Evolutionary conservation across 2,329 filamentous ascomycete genomes (phyloP).

Genomic region (Graphilbum ipis-grandicollis): DNA sequence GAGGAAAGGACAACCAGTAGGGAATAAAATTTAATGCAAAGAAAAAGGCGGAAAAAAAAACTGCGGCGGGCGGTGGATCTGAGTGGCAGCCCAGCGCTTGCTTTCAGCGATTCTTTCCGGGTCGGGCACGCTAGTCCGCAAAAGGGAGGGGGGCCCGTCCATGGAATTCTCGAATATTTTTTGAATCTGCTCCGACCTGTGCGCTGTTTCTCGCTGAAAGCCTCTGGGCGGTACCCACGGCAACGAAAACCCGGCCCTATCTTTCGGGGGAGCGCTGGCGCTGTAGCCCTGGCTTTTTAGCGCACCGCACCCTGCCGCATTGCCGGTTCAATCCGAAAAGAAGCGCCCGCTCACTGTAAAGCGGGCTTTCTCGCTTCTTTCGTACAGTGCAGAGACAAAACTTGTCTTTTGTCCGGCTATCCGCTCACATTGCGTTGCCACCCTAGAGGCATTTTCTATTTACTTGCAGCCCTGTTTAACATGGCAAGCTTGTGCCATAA

Average conservation of each 20-base stretch:
- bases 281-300: neutral
- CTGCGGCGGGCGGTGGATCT: constrained; percentile 13
- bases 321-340: neutral
- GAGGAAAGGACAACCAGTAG: neutral
- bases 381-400: no score
- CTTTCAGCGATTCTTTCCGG: constrained; percentile 39
- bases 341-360: neutral
- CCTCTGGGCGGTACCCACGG: neutral
- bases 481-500: no score
- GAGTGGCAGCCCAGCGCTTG: constrained; percentile 5
- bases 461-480: no score
- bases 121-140: constrained; percentile 11
- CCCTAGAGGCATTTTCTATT: no score
- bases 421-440: no score
- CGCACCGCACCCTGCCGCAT: neutral
- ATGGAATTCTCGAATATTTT: neutral
- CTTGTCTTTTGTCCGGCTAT: no score
- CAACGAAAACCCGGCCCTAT: neutral
- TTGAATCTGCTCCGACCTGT: neutral
- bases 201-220: neutral
- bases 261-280: neutral
- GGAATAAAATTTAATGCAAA: constrained; percentile 2
- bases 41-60: constrained; percentile 22
- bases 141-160: no score
- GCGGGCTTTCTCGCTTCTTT: neutral